Base-by-base conservation (phyloP, 805 yeast genomes). In the Kregervanrija fluxuum region DNA sequence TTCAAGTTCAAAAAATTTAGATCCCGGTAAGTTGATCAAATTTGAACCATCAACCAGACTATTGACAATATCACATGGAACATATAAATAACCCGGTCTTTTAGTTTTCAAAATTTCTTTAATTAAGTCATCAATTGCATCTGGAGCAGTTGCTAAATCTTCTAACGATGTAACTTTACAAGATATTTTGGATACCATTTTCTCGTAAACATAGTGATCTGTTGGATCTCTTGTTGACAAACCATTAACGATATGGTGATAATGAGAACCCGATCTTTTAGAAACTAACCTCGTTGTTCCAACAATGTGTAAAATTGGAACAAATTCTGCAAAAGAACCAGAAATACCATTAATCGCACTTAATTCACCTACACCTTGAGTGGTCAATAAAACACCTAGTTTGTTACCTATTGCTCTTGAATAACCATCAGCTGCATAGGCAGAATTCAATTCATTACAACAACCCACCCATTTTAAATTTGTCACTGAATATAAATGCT, bases 401-500 rank as follows among this genome's bases (percentile, higher is more conserved):
- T 77, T 73, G 30, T 47, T 36, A 11, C 47, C 45, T 30, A 80
- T 71, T 37, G 69, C 68, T 48, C 91, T 74, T 14, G 93, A 79
- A 56, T 86, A 90, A 5, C 96, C 97, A 61, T 90, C 96, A 8
- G 91, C 90, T 5, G 93, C 80, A 60, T 90, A 89, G 8, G 95
- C 93, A 3, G 93, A 82, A 58, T 89, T 90, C 51, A 89, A 71
- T 66, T 89, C 97, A 58, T 89, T 89, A 67, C 95, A 86, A 48
- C 80, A 78, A 17, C 95, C 95, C 40, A 85, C 70, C 86, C 95
- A 88, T 43, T 77, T 65, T 53, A 83, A 60, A 9, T 68, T 58
- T 5, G 53, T 49, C 34, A 71, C 64, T 8, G 74, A 64, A 55
- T 85, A 81, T 38, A 84, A 59, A 55, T 82, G 78, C 60, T 86